phyloP scores from a whole-genome alignment of 2,329 filamentous ascomycete species.

The Curvularia sp. region DNA sequence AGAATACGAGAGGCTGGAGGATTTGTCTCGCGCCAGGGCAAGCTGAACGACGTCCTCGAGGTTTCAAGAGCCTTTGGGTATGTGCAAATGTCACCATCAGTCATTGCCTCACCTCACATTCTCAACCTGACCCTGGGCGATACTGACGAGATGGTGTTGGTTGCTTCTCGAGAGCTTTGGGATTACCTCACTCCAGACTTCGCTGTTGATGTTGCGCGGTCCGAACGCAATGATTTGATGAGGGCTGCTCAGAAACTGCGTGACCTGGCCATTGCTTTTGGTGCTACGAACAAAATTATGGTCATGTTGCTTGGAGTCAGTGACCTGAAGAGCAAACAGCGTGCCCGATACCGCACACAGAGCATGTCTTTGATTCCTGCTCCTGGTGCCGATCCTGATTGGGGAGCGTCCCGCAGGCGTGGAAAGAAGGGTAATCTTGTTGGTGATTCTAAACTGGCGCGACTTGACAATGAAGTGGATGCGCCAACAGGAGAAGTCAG shows the following conservation, averaged over 20 bases:
- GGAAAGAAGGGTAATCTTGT: conserved; percentile 66
- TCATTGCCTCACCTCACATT: conserved; percentile 89
- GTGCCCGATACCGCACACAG: conserved; percentile 75
- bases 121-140: conserved; percentile 79
- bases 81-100: conserved; percentile 86
- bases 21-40: conserved; percentile 93
- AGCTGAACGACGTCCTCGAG: conserved; percentile 87
- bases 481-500: conserved; percentile 89
- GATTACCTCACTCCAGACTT: conserved; percentile 90
- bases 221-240: conserved; percentile 90
- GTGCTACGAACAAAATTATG: conserved; percentile 94
- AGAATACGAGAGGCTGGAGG: conserved; percentile 94
- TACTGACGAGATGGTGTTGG: conserved; percentile 89
- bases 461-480: conserved; percentile 88
- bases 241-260: conserved; percentile 91
- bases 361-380: conserved; percentile 82
- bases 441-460: conserved; percentile 85
- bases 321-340: conserved; percentile 85
- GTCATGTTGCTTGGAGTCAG: conserved; percentile 97
- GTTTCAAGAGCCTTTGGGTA: conserved; percentile 97
- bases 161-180: conserved; percentile 94
- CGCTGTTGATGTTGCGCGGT: conserved; percentile 87
- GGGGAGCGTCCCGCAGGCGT: conserved; percentile 64
- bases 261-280: conserved; percentile 94
- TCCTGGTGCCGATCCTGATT: conserved; percentile 75